Evolutionary conservation across 352 stramenopile species (phyloP), one percentile per base, ranked within the genome.

Genomic region (Phytopythium ostracodes): DNA sequence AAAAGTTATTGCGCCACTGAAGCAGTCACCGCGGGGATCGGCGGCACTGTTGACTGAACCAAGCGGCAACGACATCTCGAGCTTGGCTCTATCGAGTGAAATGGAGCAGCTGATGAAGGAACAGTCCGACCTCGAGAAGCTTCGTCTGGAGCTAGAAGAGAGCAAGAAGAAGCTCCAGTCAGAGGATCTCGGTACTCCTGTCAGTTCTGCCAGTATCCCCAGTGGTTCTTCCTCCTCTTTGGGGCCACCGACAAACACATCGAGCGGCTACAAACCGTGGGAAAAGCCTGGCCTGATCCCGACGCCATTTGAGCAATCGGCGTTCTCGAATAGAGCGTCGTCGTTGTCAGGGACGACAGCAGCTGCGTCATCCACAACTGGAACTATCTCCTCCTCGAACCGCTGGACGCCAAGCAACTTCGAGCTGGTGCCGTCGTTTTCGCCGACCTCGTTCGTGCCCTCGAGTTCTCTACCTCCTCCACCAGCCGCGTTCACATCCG

Each of bases 41-140:
- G 52, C 61, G 22, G 36, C 38, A 0, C 10, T 44, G n/a, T 59
- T 35, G 18, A 56, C 54, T 20, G 57, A 67, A 7, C 14, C 59
- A 8, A 47, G 24, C 1, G 29, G 27, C 18, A 49, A n/a, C 22
- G 56, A 55, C 10, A 43, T 60, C 1, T 62, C 65, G 1, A 35
- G 67, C 27, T 22, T 52, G 8, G 65, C 63, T 12, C 46, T 77
- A 17, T 81, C 81, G 38, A 71, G 56, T 0, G 79, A 89, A 35
- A 79, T 85, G 66, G 77, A 88, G 27, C 70, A 63, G 8, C 29
- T 92, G 44, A 86, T 88, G 65, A 87, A 90, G 50, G 74, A 92
- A 24, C 84, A 92, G 57, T 81, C 75, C 9, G 84, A 89, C 24
- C 65, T 92, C 44, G 81, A 77, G 15, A 66, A 73, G 36, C 57